A percentile compares a stretch with the other conserved stretches of the same genome.
phyloP scores from a whole-genome alignment of 192 early-diverging fungal genomes.

The Coemansia sp. region DNA sequence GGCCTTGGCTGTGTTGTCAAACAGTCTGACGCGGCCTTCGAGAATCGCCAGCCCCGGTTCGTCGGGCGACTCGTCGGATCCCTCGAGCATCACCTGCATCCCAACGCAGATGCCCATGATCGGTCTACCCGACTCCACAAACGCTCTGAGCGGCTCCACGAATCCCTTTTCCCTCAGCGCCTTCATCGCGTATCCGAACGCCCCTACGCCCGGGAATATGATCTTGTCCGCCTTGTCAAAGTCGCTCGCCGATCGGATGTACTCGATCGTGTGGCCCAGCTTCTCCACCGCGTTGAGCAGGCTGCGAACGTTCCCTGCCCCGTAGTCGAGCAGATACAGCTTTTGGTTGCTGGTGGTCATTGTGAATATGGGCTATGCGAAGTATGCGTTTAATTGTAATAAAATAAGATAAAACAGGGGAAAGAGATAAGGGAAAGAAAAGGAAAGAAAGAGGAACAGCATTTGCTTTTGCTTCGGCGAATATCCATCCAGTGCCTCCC shows the following conservation, averaged over 20 bases:
- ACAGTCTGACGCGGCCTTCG: constrained; percentile 65
- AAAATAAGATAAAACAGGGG: too few species aligned
- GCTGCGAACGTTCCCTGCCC: constrained; percentile 98
- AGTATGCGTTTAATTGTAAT: too few species aligned
- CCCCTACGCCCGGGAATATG: constrained; percentile 98
- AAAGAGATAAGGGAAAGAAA: too few species aligned
- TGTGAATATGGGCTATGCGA: neutral
- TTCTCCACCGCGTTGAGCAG: constrained; percentile 91
- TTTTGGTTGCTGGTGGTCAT: constrained; percentile 23
- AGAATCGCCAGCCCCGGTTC: constrained; percentile 85
- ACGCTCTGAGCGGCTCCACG: constrained; percentile 77
- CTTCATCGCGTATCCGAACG: constrained; percentile 91
- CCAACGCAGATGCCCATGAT: constrained; percentile 99
- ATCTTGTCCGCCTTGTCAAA: constrained; percentile 93
- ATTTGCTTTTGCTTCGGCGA: too few species aligned
- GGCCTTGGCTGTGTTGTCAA: constrained; percentile 70
- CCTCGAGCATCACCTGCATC: constrained; percentile 92
- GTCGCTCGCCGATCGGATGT: constrained; percentile 74
- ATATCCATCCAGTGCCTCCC: too few species aligned
- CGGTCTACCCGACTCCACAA: constrained; percentile 82
- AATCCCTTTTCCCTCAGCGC: constrained; percentile 74
- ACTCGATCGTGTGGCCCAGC: constrained; percentile 84
- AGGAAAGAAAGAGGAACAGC: too few species aligned
- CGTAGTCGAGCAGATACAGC: constrained; percentile 93
- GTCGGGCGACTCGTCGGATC: constrained; percentile 84